phyloP scores from a whole-genome alignment of 345 rosid genomes.

The Pistacia atlantica region DNA sequence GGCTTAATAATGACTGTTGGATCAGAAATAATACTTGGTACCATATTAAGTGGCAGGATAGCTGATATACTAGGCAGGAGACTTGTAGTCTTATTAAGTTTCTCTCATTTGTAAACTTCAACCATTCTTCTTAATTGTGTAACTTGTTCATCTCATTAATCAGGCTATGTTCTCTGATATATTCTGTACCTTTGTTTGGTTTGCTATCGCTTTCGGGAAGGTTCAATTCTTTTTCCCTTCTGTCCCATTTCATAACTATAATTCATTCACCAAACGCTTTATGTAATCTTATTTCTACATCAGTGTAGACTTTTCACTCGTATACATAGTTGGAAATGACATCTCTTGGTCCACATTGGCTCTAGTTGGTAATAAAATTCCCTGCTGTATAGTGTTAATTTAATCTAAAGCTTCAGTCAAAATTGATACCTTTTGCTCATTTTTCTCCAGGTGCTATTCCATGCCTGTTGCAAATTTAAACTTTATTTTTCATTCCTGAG shows the following conservation, averaged over 20 bases:
- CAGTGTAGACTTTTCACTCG: conserved; percentile 23
- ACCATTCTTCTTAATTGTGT: neutral
- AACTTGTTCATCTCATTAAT: conserved; percentile 2
- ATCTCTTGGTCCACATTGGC: conserved; percentile 43
- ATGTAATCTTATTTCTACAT: too few species aligned
- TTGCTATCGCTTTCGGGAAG: conserved; percentile 50
- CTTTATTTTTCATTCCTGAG: conserved; percentile 47
- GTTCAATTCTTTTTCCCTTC: conserved; percentile 23
- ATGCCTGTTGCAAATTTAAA: conserved; percentile 28
- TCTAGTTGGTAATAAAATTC: conserved; percentile 24
- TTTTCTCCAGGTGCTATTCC: conserved; percentile 38
- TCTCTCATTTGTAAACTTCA: neutral
- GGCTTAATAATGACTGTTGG: conserved; percentile 60
- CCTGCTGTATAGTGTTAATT: neutral
- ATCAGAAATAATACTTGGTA: conserved; percentile 47
- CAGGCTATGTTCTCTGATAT: conserved; percentile 52
- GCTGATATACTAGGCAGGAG: conserved; percentile 50
- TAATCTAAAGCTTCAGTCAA: neutral
- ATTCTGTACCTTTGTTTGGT: conserved; percentile 50
- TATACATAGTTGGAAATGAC: conserved; percentile 32
- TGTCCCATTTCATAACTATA: too few species aligned
- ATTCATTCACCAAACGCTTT: too few species aligned
- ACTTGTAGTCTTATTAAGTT: conserved; percentile 31
- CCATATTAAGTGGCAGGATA: conserved; percentile 44
- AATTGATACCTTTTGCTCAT: neutral